Base-by-base conservation (phyloP, 1,284 basidiomycete species). In the Peniophora sp. region DNA sequence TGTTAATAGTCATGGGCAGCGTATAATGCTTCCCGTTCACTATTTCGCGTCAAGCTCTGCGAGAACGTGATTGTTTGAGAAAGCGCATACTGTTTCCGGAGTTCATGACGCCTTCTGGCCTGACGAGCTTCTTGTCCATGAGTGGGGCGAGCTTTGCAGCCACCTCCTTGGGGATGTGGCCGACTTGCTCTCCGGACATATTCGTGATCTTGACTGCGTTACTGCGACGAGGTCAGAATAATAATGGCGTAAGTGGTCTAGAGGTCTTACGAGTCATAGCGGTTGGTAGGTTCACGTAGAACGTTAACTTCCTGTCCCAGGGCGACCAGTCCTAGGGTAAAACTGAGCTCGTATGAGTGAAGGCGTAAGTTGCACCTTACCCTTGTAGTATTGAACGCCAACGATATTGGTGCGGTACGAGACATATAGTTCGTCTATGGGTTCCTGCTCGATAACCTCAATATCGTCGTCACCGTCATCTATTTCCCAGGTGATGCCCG, bases 201-300 rank as follows among this genome's bases (percentile, higher is more conserved):
- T 93, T 93, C 60, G 79, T 73, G 10, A 92, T 89, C 68, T 87
- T 78, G 24, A 91, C 85, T 1, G 85, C 84, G 63, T 89, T 88
- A 22, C 83, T 85, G 52, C 10, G 3, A 11, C 22, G 47, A 2
- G 23, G 10, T 9, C 45, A 12, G 37, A 37, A 47, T 14, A 45
- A 2, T n/a, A 35, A 39, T 14, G 23, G 45, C 6, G 24, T 18
- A 14, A 11, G 48, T 35, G 35, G 47, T 48, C n/a, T 60, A 58
- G 56, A 59, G 10, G 57, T 49, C 17, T 48, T 68, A 86, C 77
- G 70, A 65, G 57, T 92, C 90, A 57, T 82, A 87, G 52, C 51
- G 56, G 61, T 92, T 92, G 0, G 65, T 53, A 0, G 88, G 87
- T 60, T 93, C 78, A 53, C 90, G 69, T 2, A 79, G 66, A 0